Base-by-base conservation (phyloP, 495 filamentous ascomycete genomes). In the Penicillium silybi region DNA sequence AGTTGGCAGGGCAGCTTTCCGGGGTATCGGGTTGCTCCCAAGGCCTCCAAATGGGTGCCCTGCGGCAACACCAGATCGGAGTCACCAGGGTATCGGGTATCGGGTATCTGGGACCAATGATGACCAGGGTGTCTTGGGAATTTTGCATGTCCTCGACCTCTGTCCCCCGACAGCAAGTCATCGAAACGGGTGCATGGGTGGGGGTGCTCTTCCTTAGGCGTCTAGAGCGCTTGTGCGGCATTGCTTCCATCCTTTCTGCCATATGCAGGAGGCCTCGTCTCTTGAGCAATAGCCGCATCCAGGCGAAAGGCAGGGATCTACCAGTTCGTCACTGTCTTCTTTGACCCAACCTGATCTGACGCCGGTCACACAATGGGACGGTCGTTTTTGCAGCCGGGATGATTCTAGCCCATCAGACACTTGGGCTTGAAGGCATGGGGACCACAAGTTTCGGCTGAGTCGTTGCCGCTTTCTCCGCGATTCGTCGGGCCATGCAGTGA, bases 221-320 rank as follows among this genome's bases (percentile, higher is more conserved):
- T 70, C 61, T 73, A 70, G 54, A 65, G 68, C 70, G 68, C 67
- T 70, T 73, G 67, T 63, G 57, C 53, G 61, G 32, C 35, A 44
- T 27, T 48, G 19, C 41, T 55, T 25, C 22, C 7, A 50, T 47
- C 37, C 10, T 41, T 41, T 32, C 41, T 25, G 47, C 53, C 49
- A 56, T 26, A 59, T 50, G 50, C 48, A 27, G 50, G 47, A 52
- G 47, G 40, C 11, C 23, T 53, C 53, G 43, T 47, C 20, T 50
- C 27, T 15, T 23, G 38, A 56, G n/a, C 27, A 52, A 56, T 57
- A 63, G 60, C 60, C 60, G 63, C 63, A 63, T 58, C 18, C 35
- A 49, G 45, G 38, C 46, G 49, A 44, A 35, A 23, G 48, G 35
- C 63, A 46, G 56, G 54, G 52, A 56, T 61, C 47, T 19, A 26